These are phyloP conservation scores for Stagonosporopsis vannaccii DNA, from an alignment of 2,329 filamentous ascomycete genomes.

Conservation along the genomic window DNA sequence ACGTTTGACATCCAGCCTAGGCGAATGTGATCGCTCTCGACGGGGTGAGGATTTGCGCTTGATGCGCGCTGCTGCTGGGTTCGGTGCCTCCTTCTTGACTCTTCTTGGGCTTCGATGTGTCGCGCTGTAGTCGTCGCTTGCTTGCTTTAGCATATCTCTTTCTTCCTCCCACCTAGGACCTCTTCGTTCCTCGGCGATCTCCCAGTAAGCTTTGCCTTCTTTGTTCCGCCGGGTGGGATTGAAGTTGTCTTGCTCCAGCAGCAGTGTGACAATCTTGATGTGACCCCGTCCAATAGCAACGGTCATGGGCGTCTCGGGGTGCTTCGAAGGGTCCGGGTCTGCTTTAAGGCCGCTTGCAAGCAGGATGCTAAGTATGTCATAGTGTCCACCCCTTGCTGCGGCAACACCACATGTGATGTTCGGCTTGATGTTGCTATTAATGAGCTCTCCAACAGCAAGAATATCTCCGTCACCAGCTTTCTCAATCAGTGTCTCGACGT, in stretches of 20 bases:
- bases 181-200: conserved; percentile 81
- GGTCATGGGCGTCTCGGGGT: conserved; percentile 89
- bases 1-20: conserved; percentile 40
- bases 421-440: conserved; percentile 60
- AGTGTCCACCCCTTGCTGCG: conserved; percentile 89
- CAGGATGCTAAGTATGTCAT: conserved; percentile 80
- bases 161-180: conserved; percentile 93
- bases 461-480: conserved; percentile 59
- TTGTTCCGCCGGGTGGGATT: conserved; percentile 79
- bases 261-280: conserved; percentile 80
- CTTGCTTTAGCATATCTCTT: conserved; percentile 77
- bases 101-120: conserved; percentile 46
- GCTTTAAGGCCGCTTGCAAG: conserved; percentile 57
- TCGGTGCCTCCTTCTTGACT: conserved; percentile 44
- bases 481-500: conserved; percentile 57
- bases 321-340: conserved; percentile 73
- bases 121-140: conserved; percentile 66
- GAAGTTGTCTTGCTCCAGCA: conserved; percentile 79
- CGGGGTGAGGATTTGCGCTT: conserved; percentile 44
- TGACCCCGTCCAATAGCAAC: conserved; percentile 91
- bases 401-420: conserved; percentile 90
- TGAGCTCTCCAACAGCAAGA: conserved; percentile 57
- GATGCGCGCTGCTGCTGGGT: conserved; percentile 33
- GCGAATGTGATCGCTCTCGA: conserved; percentile 46
- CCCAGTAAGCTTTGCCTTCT: conserved; percentile 82